A percentile compares a stretch with the other conserved stretches of the same genome.
Conservation (phyloP, 2,329 filamentous ascomycete genomes). For the Phyllachora maydis region DNA sequence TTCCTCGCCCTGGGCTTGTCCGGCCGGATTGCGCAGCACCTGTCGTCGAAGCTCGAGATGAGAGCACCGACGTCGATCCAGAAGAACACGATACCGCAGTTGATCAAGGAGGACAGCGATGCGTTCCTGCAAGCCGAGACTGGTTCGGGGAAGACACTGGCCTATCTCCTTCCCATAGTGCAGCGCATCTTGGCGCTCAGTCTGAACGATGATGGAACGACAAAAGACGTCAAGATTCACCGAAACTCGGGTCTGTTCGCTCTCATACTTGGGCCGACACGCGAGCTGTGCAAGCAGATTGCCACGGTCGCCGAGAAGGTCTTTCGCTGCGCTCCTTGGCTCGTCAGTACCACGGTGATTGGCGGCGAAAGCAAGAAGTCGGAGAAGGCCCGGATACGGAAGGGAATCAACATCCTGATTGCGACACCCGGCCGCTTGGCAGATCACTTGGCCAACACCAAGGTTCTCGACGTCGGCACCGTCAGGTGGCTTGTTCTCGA, state of each 20-base stretch:
- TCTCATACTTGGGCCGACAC: slow-evolving; percentile 80
- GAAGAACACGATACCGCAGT: slow-evolving; percentile 64
- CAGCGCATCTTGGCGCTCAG: slow-evolving; percentile 70
- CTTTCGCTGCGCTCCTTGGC: slow-evolving; percentile 77
- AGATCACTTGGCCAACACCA: slow-evolving; percentile 84
- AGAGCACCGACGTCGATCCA: slow-evolving; percentile 91
- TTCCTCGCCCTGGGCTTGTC: slow-evolving; percentile 78
- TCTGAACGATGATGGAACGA: slow-evolving; percentile 23
- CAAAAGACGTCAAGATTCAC: slow-evolving; percentile 36
- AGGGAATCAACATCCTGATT: slow-evolving; percentile 88
- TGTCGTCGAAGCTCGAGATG: slow-evolving; percentile 68
- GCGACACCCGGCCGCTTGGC: slow-evolving; percentile 81
- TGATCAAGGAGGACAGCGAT: slow-evolving; percentile 65
- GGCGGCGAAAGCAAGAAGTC: slow-evolving; percentile 51
- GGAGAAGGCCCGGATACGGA: slow-evolving; percentile 83
- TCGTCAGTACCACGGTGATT: slow-evolving; percentile 72
- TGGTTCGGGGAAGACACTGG: slow-evolving; percentile 89
- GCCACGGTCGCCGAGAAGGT: slow-evolving; percentile 68
- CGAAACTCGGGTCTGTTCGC: slow-evolving; percentile 82
- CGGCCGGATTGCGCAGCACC: slow-evolving; percentile 56
- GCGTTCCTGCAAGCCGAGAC: slow-evolving; percentile 95
- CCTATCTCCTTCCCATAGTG: slow-evolving; percentile 85
- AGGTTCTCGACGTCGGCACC: slow-evolving; percentile 69
- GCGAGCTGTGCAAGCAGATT: slow-evolving; percentile 90
- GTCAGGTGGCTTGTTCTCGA: slow-evolving; percentile 90